A percentile compares a stretch with the other conserved stretches of the same genome.
These are phyloP conservation scores for Tulasnella sp. DNA, from an alignment of 768 basidiomycete genomes.

Conservation along the genomic window DNA sequence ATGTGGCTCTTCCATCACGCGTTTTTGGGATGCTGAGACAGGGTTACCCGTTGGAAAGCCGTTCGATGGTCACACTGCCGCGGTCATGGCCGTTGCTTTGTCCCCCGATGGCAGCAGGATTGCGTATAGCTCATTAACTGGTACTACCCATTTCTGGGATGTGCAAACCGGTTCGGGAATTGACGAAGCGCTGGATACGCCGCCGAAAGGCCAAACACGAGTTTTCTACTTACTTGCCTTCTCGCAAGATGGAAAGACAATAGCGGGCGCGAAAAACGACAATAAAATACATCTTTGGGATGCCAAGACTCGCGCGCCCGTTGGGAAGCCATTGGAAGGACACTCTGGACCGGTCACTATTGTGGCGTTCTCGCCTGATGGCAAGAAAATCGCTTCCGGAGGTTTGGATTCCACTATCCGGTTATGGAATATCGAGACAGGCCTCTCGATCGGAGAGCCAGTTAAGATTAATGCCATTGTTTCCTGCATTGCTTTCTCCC, in stretches of 20 bases:
- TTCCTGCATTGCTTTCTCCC: neutral
- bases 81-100: neutral
- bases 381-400: neutral
- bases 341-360: neutral
- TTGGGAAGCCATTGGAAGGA: neutral
- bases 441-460: neutral
- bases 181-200: neutral
- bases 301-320: neutral
- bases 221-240: neutral
- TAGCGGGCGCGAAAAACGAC: neutral
- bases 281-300: neutral
- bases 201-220: neutral
- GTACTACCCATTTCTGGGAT: neutral
- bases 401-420: neutral
- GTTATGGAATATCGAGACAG: neutral
- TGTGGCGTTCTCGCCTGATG: neutral
- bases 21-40: neutral
- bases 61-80: neutral
- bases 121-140: neutral
- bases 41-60: neutral
- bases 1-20: neutral
- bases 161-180: neutral
- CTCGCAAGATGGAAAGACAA: neutral
- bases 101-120: neutral
- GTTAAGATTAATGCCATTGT: neutral